phyloP scores from a whole-genome alignment of 805 yeast genomes.

The Saccharomycopsis olivae region DNA sequence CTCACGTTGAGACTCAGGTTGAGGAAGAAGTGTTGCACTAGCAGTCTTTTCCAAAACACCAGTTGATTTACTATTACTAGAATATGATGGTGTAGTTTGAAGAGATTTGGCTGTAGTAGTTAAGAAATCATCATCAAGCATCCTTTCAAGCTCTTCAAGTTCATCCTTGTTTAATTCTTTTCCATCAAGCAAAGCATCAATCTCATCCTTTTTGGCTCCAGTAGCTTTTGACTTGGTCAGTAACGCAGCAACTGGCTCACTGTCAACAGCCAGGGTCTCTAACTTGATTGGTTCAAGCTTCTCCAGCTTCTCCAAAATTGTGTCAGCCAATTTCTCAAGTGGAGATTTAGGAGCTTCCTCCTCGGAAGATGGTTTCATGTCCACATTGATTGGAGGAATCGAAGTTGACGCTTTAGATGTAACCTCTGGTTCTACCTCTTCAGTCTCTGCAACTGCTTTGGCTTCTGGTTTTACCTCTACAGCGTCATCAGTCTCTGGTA shows the following conservation, averaged over 20 bases:
- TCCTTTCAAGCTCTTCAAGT: constrained; percentile 16
- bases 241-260: constrained; percentile 1
- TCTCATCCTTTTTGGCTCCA: constrained; percentile 8
- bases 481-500: no score
- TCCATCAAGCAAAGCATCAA: constrained; percentile 9
- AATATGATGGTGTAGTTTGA: neutral
- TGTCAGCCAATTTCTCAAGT: constrained; percentile 11
- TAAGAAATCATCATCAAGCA: constrained; percentile 15
- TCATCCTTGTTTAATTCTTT: constrained; percentile 13
- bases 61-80: neutral
- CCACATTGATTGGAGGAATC: constrained; percentile 2
- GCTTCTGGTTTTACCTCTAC: no score
- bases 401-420: neutral
- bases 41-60: constrained; percentile 10
- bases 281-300: neutral
- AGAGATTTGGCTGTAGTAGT: constrained; percentile 7
- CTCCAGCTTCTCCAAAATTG: constrained; percentile 1
- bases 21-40: constrained; percentile 14
- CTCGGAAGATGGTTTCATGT: neutral
- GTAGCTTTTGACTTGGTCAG: constrained; percentile 5
- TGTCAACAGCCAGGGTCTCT: neutral
- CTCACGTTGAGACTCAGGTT: constrained; percentile 10
- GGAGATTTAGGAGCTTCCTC: constrained; percentile 11
- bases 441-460: neutral
- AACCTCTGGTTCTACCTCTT: constrained; percentile 1